Percentiles rank a stretch among this genome's conserved stretches.
phyloP scores from a whole-genome alignment of 345 rosid species.

The Hibiscus tridactylites region DNA sequence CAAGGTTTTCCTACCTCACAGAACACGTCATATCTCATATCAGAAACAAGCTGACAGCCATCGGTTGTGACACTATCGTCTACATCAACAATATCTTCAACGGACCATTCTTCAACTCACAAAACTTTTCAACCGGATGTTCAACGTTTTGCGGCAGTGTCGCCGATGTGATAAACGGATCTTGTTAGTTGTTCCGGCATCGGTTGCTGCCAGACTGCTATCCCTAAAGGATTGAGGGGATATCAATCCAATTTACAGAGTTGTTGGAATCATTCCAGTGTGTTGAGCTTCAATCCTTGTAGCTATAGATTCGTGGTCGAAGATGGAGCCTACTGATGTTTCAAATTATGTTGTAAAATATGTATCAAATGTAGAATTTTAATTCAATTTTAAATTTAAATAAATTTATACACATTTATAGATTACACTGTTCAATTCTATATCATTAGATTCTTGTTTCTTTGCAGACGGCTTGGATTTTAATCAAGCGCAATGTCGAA shows the following conservation, averaged over 20 bases:
- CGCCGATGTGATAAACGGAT: not conserved
- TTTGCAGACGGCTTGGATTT: too few relatives aligned
- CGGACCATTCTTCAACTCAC: not conserved
- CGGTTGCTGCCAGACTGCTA: constrained; percentile 8
- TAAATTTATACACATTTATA: too few relatives aligned
- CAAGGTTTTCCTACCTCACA: too few relatives aligned
- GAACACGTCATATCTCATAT: not conserved
- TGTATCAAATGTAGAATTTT: too few relatives aligned
- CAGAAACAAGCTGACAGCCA: constrained; percentile 3
- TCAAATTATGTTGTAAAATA: too few relatives aligned
- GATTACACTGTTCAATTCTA: too few relatives aligned
- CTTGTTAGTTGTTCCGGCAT: constrained; percentile 11
- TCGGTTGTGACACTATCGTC: too few relatives aligned
- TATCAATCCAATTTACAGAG: accelerated
- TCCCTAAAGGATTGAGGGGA: not conserved
- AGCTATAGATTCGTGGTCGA: constrained; percentile 21
- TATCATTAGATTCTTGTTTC: too few relatives aligned
- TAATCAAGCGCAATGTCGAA: too few relatives aligned
- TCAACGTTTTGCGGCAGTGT: constrained; percentile 16
- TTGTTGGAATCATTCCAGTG: not conserved
- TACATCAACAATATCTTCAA: not conserved
- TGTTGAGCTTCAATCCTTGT: constrained; percentile 18
- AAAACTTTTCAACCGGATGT: constrained; percentile 23
- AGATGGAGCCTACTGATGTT: not conserved
- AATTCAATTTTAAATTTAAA: too few relatives aligned